A percentile compares a stretch with the other conserved stretches of the same genome.
Evolutionary conservation across 306 rosid species (phyloP).

Genomic region (Carpinus viminea): DNA sequence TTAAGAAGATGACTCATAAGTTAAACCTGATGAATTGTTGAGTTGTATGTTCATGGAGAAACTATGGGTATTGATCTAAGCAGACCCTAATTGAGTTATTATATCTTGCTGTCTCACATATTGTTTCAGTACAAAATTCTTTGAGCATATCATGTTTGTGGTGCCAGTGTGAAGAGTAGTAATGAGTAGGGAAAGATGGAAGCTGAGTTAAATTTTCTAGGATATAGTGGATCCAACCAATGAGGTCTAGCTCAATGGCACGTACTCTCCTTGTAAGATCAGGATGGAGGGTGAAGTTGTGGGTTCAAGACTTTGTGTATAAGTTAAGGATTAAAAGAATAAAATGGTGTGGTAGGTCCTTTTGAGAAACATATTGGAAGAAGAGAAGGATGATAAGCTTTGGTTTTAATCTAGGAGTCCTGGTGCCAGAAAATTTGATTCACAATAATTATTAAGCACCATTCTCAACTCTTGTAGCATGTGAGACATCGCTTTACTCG

Average conservation of each 20-base stretch:
- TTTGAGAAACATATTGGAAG: too few relatives aligned
- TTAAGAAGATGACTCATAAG: background rate
- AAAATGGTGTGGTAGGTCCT: too few relatives aligned
- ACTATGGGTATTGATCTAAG: background rate
- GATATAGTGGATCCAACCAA: background rate
- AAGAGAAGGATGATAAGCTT: too few relatives aligned
- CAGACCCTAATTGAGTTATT: background rate
- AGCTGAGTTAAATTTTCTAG: background rate
- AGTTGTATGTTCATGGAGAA: background rate
- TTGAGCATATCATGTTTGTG: background rate
- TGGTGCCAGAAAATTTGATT: too few relatives aligned
- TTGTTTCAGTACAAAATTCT: background rate
- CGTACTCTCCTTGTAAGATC: background rate
- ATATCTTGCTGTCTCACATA: background rate
- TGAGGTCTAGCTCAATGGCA: background rate
- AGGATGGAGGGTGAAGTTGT: too few relatives aligned
- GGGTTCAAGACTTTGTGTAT: too few relatives aligned
- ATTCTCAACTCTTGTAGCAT: too few relatives aligned
- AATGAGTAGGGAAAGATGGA: background rate
- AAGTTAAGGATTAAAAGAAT: too few relatives aligned
- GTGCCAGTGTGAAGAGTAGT: background rate
- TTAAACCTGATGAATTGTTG: background rate
- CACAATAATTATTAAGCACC: too few relatives aligned
- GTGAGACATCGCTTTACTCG: too few relatives aligned
- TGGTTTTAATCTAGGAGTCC: too few relatives aligned